Conservation (phyloP, 2,329 filamentous ascomycete genomes). For the Exutisphaerella laricina region DNA sequence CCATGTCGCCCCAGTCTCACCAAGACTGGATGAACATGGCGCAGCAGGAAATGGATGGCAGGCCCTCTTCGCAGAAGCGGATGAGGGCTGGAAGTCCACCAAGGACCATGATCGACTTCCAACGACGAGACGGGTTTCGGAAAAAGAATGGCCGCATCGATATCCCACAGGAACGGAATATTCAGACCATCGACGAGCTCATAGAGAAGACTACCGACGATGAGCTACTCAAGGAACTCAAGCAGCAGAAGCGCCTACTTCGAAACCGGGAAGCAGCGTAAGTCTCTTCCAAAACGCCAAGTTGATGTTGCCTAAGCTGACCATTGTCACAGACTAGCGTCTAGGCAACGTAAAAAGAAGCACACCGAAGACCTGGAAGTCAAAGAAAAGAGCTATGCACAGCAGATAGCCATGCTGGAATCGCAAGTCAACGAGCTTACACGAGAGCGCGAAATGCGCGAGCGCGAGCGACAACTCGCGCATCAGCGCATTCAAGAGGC, state of each 20-base stretch:
- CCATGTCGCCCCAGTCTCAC: conserved; percentile 58
- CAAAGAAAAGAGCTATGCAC: conserved; percentile 88
- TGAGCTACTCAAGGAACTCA: conserved; percentile 93
- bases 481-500: conserved; percentile 68
- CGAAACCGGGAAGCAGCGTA: conserved; percentile 96
- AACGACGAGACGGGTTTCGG: conserved; percentile 79
- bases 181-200: conserved; percentile 89
- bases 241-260: conserved; percentile 93
- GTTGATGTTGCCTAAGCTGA: conserved; percentile 17
- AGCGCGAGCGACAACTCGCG: conserved; percentile 40
- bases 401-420: conserved; percentile 70
- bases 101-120: conserved; percentile 30
- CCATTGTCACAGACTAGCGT: conserved; percentile 67
- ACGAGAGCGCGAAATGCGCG: conserved; percentile 39
- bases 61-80: conserved; percentile 44
- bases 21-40: conserved; percentile 53
- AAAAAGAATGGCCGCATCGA: conserved; percentile 99
- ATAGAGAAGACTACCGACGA: conserved; percentile 86
- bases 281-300: conserved; percentile 28
- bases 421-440: conserved; percentile 67
- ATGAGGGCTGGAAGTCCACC: conserved; percentile 66
- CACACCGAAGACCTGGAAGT: conserved; percentile 95
- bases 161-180: conserved; percentile 86
- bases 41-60: conserved; percentile 46
- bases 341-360: conserved; percentile 94